phyloP scores from a whole-genome alignment of 1,139 yeast genomes.

The Nakaseomyces glabratus region DNA sequence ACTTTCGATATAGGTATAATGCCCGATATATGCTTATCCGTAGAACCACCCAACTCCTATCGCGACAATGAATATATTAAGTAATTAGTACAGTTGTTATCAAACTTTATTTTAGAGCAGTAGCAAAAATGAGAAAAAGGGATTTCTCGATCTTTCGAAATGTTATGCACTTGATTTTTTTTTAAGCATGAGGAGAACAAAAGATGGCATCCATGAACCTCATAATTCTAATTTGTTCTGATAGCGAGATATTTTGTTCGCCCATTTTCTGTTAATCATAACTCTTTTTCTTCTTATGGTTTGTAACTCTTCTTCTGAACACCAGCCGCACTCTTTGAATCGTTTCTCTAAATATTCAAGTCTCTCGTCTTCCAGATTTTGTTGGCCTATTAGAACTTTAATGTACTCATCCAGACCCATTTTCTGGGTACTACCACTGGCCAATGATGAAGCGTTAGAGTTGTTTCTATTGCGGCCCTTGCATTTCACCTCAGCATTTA shows the following conservation, averaged over 20 bases:
- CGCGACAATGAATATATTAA: no score
- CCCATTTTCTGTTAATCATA: constrained; percentile 19
- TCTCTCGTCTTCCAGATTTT: constrained; percentile 15
- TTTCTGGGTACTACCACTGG: background rate
- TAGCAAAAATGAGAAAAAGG: no score
- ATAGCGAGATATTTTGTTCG: constrained; percentile 16
- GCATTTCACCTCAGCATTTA: constrained; percentile 1
- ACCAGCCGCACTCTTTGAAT: constrained; percentile 17
- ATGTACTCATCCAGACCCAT: constrained; percentile 10
- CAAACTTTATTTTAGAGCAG: no score
- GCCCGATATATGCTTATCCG: no score
- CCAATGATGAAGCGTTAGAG: constrained; percentile 1
- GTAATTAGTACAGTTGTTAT: no score
- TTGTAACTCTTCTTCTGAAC: constrained; percentile 15
- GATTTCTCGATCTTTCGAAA: no score
- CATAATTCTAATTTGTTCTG: constrained; percentile 7
- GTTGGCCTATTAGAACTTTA: constrained; percentile 14
- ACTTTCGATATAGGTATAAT: no score
- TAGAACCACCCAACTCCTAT: no score
- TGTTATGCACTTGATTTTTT: no score
- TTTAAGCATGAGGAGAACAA: background rate
- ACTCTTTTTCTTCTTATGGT: constrained; percentile 15
- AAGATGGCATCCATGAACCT: background rate
- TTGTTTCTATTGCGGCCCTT: background rate
- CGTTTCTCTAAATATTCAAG: constrained; percentile 14